Percentiles rank a stretch among this genome's conserved stretches.
phyloP scores from a whole-genome alignment of 1,284 basidiomycete species.

The Sporisorium iseilematis-ciliati region DNA sequence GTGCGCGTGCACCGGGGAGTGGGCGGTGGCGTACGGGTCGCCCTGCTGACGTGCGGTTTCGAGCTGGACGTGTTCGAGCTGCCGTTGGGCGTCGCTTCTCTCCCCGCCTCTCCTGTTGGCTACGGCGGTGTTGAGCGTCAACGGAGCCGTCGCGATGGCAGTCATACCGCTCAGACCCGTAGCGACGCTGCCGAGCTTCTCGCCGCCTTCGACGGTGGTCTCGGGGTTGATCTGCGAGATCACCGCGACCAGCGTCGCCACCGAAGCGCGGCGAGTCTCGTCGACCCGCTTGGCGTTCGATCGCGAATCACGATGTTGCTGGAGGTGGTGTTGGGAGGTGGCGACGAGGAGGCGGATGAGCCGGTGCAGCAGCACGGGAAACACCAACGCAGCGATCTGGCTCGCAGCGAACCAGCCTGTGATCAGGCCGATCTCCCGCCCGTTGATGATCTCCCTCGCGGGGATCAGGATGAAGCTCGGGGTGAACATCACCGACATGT shows the following conservation, averaged over 20 bases:
- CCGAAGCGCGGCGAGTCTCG: constrained; percentile 18
- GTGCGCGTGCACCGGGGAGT: constrained; percentile 12
- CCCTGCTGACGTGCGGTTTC: constrained; percentile 63
- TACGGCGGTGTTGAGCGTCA: constrained; percentile 11
- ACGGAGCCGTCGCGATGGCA: constrained; percentile 44
- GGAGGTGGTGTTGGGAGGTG: neutral
- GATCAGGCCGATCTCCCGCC: constrained; percentile 58
- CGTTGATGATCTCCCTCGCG: constrained; percentile 55
- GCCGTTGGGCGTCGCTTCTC: constrained; percentile 34
- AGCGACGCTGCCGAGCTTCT: constrained; percentile 40
- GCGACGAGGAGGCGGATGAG: constrained; percentile 9
- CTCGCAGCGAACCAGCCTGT: constrained; percentile 57
- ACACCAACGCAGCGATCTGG: constrained; percentile 50
- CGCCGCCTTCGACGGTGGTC: constrained; percentile 4
- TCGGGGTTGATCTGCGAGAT: constrained; percentile 24
- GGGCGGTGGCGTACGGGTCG: constrained; percentile 37
- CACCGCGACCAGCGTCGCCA: constrained; percentile 27
- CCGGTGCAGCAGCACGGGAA: constrained; percentile 51
- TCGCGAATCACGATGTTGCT: neutral
- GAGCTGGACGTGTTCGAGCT: constrained; percentile 47
- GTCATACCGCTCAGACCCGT: constrained; percentile 53
- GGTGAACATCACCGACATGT: constrained; percentile 65
- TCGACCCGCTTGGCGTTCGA: neutral
- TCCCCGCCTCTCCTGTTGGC: neutral
- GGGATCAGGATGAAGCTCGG: constrained; percentile 63